Conservation (phyloP, 371 early-diverging fungal species). For the Apophysomyces ossiformis region DNA sequence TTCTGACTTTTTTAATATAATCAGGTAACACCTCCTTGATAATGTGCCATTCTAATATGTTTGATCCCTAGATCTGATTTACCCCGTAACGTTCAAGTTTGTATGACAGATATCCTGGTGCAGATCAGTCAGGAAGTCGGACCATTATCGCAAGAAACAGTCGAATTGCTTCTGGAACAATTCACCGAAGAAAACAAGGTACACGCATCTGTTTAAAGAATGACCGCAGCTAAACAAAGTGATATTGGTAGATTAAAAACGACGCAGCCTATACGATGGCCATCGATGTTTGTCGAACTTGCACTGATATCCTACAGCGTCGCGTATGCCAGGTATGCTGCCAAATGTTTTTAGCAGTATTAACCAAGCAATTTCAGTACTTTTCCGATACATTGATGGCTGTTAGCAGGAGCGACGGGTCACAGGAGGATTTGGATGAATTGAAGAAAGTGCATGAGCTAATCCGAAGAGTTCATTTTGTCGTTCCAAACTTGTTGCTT, state of each 20-base stretch:
- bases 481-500: slow-evolving; percentile 77
- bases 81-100: slow-evolving; percentile 76
- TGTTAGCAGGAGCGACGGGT: slow-evolving; percentile 51
- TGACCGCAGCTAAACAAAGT: background rate
- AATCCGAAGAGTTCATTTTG: slow-evolving; percentile 78
- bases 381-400: slow-evolving; percentile 76
- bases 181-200: slow-evolving; percentile 73
- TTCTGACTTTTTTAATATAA: slow-evolving; percentile 14
- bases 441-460: slow-evolving; percentile 75
- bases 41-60: background rate
- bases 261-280: slow-evolving; percentile 81
- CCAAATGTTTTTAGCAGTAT: background rate
- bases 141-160: slow-evolving; percentile 72
- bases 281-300: slow-evolving; percentile 75
- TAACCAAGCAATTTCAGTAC: slow-evolving; percentile 48
- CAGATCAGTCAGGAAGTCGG: slow-evolving; percentile 82
- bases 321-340: slow-evolving; percentile 79
- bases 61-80: slow-evolving; percentile 54
- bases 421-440: slow-evolving; percentile 61
- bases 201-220: background rate
- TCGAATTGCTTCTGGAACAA: slow-evolving; percentile 81
- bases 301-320: slow-evolving; percentile 84
- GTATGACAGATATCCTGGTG: slow-evolving; percentile 83
- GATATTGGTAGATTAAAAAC: slow-evolving; percentile 52
- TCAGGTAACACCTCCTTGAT: background rate